These are phyloP conservation scores for Mycena latifolia DNA, from an alignment of 768 basidiomycete genomes.

Conservation along the genomic window DNA sequence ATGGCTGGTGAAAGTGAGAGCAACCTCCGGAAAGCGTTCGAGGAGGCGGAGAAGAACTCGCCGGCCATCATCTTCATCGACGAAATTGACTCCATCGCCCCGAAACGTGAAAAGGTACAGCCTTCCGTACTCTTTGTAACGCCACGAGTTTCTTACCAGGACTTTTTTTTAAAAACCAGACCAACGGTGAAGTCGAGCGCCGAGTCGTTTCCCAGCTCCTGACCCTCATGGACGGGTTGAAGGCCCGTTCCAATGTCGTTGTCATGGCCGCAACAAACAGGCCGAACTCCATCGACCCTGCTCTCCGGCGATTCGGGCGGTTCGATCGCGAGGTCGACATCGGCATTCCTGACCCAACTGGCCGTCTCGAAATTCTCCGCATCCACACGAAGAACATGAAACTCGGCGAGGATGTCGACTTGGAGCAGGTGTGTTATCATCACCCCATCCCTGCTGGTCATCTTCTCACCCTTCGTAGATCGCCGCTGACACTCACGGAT, in stretches of 20 bases:
- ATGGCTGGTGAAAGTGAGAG: constrained; percentile 99
- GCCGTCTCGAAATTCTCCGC: constrained; percentile 97
- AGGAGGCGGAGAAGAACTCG: constrained; percentile 99
- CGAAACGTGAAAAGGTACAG: constrained; percentile 97
- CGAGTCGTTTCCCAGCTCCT: constrained; percentile 98
- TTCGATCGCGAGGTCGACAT: constrained; percentile 99
- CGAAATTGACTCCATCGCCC: constrained; percentile 99
- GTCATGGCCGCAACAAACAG: constrained; percentile 99
- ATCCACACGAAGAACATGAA: constrained; percentile 99
- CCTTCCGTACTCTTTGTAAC: constrained; percentile 2
- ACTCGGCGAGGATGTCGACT: constrained; percentile 94
- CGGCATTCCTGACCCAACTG: constrained; percentile 98
- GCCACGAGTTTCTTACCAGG: constrained; percentile 3
- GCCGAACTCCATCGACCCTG: constrained; percentile 99
- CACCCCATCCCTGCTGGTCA: too few relatives aligned
- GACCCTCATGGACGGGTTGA: constrained; percentile 99
- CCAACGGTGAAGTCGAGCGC: constrained; percentile 99
- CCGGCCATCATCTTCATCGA: constrained; percentile 99
- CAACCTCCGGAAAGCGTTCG: constrained; percentile 97
- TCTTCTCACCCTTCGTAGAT: constrained; percentile 70
- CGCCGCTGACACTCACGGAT: constrained; percentile 99
- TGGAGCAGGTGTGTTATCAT: constrained; percentile 77
- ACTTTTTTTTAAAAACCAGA: too few relatives aligned
- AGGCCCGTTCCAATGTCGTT: constrained; percentile 98
- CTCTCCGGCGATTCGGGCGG: constrained; percentile 97